These are phyloP conservation scores for Ustilago sp. DNA, from an alignment of 1,284 basidiomycete species.

Conservation along the genomic window DNA sequence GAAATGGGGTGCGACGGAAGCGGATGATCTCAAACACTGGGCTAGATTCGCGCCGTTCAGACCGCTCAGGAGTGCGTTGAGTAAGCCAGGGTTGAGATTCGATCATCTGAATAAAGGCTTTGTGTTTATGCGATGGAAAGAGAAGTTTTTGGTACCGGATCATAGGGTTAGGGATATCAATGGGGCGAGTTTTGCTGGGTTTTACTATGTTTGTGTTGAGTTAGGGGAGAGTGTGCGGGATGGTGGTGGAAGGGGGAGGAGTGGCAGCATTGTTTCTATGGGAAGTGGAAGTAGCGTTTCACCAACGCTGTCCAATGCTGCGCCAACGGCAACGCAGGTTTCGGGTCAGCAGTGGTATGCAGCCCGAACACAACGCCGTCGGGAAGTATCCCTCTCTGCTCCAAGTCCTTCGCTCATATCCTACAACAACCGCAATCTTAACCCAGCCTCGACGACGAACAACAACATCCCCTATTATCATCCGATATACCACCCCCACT, in stretches of 20 bases:
- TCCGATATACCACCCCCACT: slow-evolving; percentile 34
- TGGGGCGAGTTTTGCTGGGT: slow-evolving; percentile 86
- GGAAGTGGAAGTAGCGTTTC: slow-evolving; percentile 11
- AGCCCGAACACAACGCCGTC: slow-evolving; percentile 32
- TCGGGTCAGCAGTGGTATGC: slow-evolving; percentile 48
- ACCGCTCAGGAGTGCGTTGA: slow-evolving; percentile 42
- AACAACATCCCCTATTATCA: slow-evolving; percentile 22
- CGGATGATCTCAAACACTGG: slow-evolving; percentile 67
- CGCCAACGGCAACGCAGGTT: not conserved
- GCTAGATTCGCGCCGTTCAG: slow-evolving; percentile 59
- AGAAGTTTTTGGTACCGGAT: slow-evolving; percentile 92
- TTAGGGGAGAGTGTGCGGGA: slow-evolving; percentile 69
- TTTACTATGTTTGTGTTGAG: slow-evolving; percentile 87
- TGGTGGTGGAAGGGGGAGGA: slow-evolving; percentile 17
- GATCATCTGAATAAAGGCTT: slow-evolving; percentile 67
- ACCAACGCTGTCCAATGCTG: slow-evolving; percentile 8
- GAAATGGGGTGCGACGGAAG: slow-evolving; percentile 66
- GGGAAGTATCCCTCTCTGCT: slow-evolving; percentile 38
- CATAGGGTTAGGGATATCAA: slow-evolving; percentile 92
- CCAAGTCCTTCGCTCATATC: slow-evolving; percentile 4
- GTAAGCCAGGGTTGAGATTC: slow-evolving; percentile 50
- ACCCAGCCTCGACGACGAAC: slow-evolving; percentile 1
- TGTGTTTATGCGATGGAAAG: slow-evolving; percentile 95
- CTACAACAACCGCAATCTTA: not conserved
- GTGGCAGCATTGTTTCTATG: slow-evolving; percentile 30